Conservation (phyloP, 2,329 filamentous ascomycete genomes). For the Colletotrichum eleusines region DNA sequence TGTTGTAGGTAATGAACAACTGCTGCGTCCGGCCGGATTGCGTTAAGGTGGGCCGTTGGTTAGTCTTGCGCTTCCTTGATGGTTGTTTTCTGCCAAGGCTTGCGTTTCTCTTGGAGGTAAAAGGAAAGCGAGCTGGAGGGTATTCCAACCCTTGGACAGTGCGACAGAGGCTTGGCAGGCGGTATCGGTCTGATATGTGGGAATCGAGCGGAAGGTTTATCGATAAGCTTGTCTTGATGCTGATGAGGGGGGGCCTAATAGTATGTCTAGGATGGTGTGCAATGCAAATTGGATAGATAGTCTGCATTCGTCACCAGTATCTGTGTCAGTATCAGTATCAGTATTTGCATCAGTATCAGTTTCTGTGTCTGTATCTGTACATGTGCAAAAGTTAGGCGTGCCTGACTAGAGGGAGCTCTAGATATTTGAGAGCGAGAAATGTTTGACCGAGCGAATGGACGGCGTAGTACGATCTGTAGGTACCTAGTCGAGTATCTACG, state of each 20-base stretch:
- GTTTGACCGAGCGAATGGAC: not conserved
- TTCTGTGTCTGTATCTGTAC: no score
- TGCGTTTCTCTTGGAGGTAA: slow-evolving; percentile 26
- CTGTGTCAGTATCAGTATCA: no score
- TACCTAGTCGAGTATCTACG: no score
- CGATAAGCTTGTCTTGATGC: slow-evolving; percentile 10
- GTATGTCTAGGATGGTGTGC: no score
- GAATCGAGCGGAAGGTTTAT: slow-evolving; percentile 23
- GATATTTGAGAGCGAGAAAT: not conserved
- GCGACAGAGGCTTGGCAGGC: slow-evolving; percentile 27
- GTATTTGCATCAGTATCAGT: no score
- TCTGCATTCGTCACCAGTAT: slow-evolving; percentile 1
- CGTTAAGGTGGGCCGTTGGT: slow-evolving; percentile 29
- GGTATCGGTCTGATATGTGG: slow-evolving; percentile 22
- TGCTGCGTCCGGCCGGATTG: slow-evolving; percentile 27
- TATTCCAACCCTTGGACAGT: slow-evolving; percentile 11
- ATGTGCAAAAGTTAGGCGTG: no score
- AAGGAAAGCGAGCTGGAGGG: not conserved
- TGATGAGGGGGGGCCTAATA: not conserved
- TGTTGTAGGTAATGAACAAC: not conserved
- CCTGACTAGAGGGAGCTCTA: not conserved
- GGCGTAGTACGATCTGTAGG: no score
- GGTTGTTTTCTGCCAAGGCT: slow-evolving; percentile 24
- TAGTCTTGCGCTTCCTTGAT: slow-evolving; percentile 12
- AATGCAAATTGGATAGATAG: no score